A percentile compares a stretch with the other conserved stretches of the same genome.
These are phyloP conservation scores for Anisodus tanguticus DNA, from an alignment of 257 asterid genomes.

Conservation along the genomic window DNA sequence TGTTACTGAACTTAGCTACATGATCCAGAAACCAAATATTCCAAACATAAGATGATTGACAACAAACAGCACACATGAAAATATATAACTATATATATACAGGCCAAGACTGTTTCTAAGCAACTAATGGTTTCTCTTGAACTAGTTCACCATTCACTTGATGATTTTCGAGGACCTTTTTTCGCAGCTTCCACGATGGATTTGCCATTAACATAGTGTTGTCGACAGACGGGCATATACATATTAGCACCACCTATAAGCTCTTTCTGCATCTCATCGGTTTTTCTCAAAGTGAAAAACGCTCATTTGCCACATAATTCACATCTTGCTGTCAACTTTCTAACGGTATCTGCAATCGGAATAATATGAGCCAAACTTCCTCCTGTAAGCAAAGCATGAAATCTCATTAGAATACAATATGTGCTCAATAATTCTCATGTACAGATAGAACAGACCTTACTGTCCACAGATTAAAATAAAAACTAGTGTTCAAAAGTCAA, in stretches of 20 bases:
- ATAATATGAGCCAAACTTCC: too few species aligned
- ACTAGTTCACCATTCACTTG: neutral
- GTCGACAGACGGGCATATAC: slow-evolving; percentile 35
- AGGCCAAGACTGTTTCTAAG: neutral
- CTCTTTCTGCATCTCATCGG: too few species aligned
- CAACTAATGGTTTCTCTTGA: neutral
- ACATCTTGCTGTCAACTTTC: too few species aligned
- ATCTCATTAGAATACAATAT: too few species aligned
- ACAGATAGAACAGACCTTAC: neutral
- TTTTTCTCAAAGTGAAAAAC: too few species aligned
- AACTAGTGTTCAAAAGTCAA: slow-evolving; percentile 58
- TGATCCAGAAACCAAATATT: neutral
- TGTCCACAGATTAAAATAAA: too few species aligned
- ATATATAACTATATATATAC: neutral
- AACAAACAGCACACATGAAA: neutral
- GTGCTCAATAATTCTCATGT: too few species aligned
- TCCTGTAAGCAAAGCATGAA: too few species aligned
- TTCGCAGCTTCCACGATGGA: neutral
- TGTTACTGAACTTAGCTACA: neutral
- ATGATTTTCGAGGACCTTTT: neutral
- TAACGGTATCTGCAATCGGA: too few species aligned
- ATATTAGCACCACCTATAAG: too few species aligned
- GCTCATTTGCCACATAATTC: too few species aligned
- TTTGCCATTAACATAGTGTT: slow-evolving; percentile 24
- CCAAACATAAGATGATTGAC: neutral